Evolutionary conservation across 805 yeast species (phyloP).

Genomic region (Nakazawaea ambrosiae): DNA sequence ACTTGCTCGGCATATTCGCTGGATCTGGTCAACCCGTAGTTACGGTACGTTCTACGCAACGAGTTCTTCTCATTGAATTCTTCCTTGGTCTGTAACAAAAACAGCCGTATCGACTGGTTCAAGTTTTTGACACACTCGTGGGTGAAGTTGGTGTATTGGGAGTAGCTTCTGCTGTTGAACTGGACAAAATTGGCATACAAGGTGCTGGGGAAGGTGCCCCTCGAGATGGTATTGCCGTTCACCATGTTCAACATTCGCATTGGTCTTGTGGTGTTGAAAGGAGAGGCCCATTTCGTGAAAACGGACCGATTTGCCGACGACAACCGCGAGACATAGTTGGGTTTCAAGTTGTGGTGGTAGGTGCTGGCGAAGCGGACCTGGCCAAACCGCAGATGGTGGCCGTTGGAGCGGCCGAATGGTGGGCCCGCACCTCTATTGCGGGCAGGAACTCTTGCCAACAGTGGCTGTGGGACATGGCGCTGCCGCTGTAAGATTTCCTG

Average conservation of each 20-base stretch:
- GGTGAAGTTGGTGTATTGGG: slow-evolving; percentile 30
- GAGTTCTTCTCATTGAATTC: slow-evolving; percentile 9
- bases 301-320: too few relatives aligned
- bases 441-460: slow-evolving; percentile 33
- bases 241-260: slow-evolving; percentile 2
- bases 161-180: slow-evolving; percentile 30
- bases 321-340: background rate
- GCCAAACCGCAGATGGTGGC: background rate
- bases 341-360: slow-evolving; percentile 12
- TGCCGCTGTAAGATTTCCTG: slow-evolving; percentile 25
- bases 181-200: slow-evolving; percentile 28
- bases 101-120: slow-evolving; percentile 38
- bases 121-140: slow-evolving; percentile 55
- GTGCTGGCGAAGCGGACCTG: slow-evolving; percentile 11
- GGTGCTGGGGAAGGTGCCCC: slow-evolving; percentile 22
- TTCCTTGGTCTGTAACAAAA: slow-evolving; percentile 25
- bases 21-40: slow-evolving; percentile 11
- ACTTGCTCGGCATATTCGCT: slow-evolving; percentile 23
- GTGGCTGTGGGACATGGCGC: slow-evolving; percentile 25
- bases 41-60: background rate
- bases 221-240: slow-evolving; percentile 6
- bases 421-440: slow-evolving; percentile 17
- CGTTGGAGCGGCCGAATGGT: background rate
- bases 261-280: slow-evolving; percentile 1
- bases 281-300: background rate